phyloP scores from a whole-genome alignment of 1,284 basidiomycete genomes.

The Tilletia horrida region DNA sequence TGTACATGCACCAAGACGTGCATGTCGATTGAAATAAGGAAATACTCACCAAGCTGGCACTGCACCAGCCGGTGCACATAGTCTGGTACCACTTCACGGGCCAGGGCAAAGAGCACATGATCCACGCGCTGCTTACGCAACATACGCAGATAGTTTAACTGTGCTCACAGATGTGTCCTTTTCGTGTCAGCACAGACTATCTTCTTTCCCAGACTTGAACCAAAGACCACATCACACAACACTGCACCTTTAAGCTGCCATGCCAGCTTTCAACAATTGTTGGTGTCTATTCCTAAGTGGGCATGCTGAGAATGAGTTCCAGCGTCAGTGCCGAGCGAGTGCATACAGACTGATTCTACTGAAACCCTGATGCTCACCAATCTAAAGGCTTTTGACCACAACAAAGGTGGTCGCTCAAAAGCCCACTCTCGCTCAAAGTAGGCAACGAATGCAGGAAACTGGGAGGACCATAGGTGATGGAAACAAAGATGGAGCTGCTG shows the following conservation, averaged over 20 bases:
- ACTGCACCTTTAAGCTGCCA: neutral
- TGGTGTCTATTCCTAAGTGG: neutral
- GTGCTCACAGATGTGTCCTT: no score
- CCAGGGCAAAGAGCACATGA: neutral
- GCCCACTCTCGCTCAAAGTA: neutral
- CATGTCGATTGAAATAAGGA: no score
- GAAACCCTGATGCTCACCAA: neutral
- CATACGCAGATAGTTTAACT: neutral
- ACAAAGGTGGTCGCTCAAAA: neutral
- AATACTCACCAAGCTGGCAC: neutral
- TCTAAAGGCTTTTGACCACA: neutral
- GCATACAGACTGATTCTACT: no score
- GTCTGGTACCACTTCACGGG: neutral
- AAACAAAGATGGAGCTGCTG: no score
- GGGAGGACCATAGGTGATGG: neutral
- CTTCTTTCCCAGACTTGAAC: no score
- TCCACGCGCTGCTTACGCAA: neutral
- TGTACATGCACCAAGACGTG: no score
- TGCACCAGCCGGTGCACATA: neutral
- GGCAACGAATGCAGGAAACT: neutral
- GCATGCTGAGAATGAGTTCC: conserved; percentile 4
- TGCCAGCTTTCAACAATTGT: conserved; percentile 9
- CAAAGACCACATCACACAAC: neutral
- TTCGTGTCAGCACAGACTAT: no score
- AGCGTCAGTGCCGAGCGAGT: no score